phyloP scores from a whole-genome alignment of 2,329 filamentous ascomycete species.

The Clarireedia homoeocarpa region DNA sequence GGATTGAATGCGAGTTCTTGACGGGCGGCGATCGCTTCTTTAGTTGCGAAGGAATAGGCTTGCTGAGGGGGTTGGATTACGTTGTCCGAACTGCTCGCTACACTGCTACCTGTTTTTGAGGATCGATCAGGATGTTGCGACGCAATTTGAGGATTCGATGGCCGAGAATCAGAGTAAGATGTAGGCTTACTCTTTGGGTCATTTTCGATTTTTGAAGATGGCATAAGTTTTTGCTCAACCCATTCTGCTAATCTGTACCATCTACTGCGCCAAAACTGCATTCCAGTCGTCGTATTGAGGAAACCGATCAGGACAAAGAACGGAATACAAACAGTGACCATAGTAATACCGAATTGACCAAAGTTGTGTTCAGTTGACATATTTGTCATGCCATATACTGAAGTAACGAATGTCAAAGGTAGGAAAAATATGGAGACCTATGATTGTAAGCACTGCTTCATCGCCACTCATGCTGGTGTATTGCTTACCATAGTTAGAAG shows the following conservation, averaged over 20 bases:
- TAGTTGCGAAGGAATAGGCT: no score
- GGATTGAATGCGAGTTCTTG: no score
- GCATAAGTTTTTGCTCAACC: no score
- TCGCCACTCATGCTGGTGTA: not conserved
- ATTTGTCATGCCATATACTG: constrained; percentile 47
- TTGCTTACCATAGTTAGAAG: constrained; percentile 48
- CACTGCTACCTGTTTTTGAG: no score
- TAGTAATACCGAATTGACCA: constrained; percentile 36
- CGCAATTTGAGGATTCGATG: no score
- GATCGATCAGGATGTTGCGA: no score
- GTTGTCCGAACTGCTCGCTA: no score
- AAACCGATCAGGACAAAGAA: constrained; percentile 41
- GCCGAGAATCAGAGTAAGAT: no score
- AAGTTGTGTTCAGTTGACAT: constrained; percentile 36
- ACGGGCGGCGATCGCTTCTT: no score
- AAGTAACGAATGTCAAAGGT: constrained; percentile 54
- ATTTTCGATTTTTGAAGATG: no score
- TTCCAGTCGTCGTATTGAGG: constrained; percentile 33
- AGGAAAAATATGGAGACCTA: constrained; percentile 45
- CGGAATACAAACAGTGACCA: constrained; percentile 36
- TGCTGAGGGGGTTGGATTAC: no score
- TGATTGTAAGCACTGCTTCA: not conserved
- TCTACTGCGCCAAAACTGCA: constrained; percentile 24
- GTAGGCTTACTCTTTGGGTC: no score
- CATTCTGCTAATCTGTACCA: constrained; percentile 11